phyloP scores from a whole-genome alignment of 345 rosid genomes.

The Balakata baccata region DNA sequence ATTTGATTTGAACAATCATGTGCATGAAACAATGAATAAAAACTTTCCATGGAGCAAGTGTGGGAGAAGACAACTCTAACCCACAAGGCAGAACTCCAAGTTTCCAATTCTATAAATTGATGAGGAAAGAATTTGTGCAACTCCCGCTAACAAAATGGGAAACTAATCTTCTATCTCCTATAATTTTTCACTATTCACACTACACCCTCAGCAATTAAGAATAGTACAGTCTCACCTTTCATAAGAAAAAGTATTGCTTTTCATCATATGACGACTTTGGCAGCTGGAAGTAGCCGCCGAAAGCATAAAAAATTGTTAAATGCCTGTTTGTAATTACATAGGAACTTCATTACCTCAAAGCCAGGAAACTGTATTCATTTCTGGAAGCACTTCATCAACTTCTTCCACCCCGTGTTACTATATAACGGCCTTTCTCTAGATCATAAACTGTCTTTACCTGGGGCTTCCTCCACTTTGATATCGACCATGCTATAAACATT shows the following conservation, averaged over 20 bases:
- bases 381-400: conserved; percentile 14
- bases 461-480: conserved; percentile 78
- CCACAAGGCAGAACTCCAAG: not conserved
- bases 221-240: conserved; percentile 4
- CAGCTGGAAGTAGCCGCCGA: not conserved
- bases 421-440: conserved; percentile 89
- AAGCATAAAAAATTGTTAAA: not conserved
- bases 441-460: conserved; percentile 76
- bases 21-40: not conserved
- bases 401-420: conserved; percentile 59
- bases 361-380: too few relatives aligned
- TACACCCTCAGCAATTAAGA: not conserved
- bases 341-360: not conserved
- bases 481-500: conserved; percentile 48
- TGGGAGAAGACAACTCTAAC: not conserved
- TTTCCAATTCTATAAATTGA: not conserved
- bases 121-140: conserved; percentile 8
- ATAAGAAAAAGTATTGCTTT: not conserved
- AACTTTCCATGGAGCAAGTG: not conserved
- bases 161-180: conserved; percentile 16
- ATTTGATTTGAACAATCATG: not conserved
- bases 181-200: conserved; percentile 21
- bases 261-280: not conserved
- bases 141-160: conserved; percentile 28
- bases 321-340: not conserved